Conservation (phyloP, 2,329 filamentous ascomycete genomes). For the Talaromyces sp. region DNA sequence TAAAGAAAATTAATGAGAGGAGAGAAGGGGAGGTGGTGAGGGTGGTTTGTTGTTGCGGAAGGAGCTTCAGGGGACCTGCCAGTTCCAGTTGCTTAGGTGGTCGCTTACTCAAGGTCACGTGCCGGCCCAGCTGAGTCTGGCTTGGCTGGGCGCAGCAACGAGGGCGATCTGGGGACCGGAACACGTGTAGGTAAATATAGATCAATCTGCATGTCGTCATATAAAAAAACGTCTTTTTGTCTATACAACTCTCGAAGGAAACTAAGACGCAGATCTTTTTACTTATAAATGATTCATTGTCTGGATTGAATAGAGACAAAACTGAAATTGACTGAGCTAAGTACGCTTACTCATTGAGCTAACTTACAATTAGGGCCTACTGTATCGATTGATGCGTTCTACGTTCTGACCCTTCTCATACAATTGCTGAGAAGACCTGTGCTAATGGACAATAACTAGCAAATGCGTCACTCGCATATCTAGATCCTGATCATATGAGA, state of each 20-base stretch:
- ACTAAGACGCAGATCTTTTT: too few species aligned
- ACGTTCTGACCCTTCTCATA: neutral
- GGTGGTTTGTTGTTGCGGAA: conserved; percentile 17
- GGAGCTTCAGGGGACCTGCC: conserved; percentile 19
- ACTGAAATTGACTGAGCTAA: neutral
- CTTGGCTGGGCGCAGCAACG: neutral
- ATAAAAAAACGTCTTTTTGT: neutral
- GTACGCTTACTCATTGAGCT: too few species aligned
- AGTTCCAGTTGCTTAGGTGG: conserved; percentile 18
- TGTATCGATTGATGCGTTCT: neutral
- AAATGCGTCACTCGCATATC: neutral
- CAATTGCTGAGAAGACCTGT: neutral
- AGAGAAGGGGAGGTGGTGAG: conserved; percentile 9
- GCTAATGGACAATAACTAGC: too few species aligned
- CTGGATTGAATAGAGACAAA: neutral
- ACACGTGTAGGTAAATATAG: conserved; percentile 16
- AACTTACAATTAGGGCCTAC: neutral
- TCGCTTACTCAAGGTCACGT: conserved; percentile 19
- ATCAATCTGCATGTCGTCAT: conserved; percentile 5
- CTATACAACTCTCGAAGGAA: too few species aligned
- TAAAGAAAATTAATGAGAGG: conserved; percentile 14
- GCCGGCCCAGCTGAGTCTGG: conserved; percentile 3
- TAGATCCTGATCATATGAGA: neutral
- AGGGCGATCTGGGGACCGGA: conserved; percentile 9
- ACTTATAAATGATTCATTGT: neutral